phyloP scores from a whole-genome alignment of 306 rosid genomes.

The Nissolia schottii region DNA sequence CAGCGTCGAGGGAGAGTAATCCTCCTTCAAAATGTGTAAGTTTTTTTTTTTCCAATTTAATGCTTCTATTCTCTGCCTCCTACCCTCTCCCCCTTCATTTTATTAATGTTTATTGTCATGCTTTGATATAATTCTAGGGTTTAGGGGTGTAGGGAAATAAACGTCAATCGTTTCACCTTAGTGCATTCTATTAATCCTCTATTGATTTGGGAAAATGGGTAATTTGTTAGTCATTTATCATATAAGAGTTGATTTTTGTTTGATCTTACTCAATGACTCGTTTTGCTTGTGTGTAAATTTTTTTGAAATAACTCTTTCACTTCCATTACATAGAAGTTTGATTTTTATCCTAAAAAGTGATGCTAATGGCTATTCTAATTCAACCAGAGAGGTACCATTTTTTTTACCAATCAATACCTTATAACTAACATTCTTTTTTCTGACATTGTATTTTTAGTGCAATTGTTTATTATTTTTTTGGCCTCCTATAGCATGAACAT shows the following conservation, averaged over 20 bases:
- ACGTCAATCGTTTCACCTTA: no score
- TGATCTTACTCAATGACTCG: not conserved
- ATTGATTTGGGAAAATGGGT: not conserved
- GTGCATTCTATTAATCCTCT: constrained; percentile 16
- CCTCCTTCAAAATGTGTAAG: constrained; percentile 82
- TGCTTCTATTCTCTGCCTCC: not conserved
- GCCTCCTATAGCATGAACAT: constrained; percentile 58
- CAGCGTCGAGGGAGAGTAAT: constrained; percentile 73
- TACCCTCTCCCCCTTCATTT: not conserved
- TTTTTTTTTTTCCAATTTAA: constrained; percentile 15
- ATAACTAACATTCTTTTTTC: not conserved
- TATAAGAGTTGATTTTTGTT: no score
- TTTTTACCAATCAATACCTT: not conserved
- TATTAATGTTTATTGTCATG: not conserved
- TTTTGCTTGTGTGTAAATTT: not conserved
- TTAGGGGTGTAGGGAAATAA: no score
- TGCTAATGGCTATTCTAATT: not conserved
- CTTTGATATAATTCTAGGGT: not conserved
- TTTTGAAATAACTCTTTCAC: not conserved
- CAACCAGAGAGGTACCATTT: not conserved
- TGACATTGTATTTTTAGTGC: not conserved
- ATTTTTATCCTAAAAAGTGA: not conserved
- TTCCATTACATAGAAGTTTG: not conserved
- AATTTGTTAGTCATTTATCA: no score
- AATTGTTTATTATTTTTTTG: constrained; percentile 22